Base-by-base conservation (phyloP, 2,329 filamentous ascomycete species). In the Nothophoma quercina region DNA sequence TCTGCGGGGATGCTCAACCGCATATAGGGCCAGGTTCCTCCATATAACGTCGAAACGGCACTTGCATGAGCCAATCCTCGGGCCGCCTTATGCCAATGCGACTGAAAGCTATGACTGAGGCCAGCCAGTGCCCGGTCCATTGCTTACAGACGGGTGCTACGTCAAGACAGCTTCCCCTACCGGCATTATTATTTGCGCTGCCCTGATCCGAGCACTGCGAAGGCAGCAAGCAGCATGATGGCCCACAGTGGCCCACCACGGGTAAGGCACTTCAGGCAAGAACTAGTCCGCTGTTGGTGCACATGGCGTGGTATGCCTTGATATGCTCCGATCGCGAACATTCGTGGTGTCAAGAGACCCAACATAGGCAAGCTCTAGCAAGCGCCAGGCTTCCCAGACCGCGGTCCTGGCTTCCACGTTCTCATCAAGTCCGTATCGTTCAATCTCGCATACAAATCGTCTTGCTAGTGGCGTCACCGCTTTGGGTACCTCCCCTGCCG, bases 1-100 rank as follows among this genome's bases (percentile, higher is more conserved):
- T 62, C 49, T 61, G 56, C 55, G 62, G 63, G 68, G 63, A 69
- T 65, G 62, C 54, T 65, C 60, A 72, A 68, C 63, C 70, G 71
- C 69, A 67, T 75, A 75, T 75, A 71, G 68, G 50, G n/a, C 67
- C 44, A 48, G 72, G 68, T 49, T 51, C 34, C 51, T 51, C 58
- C 65, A 65, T 71, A 70, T 63, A 62, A 52, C 65, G 67, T 71
- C 74, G 69, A 75, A 75, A 75, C 72, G 66, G 69, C 68, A 68
- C 68, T 61, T 64, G 73, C 70, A 71, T 72, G 70, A 71, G 71
- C 68, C 69, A 69, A 67, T 70, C 69, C 52, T 72, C 67, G 70
- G 60, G 64, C 67, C 63, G 60, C 57, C 58, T 65, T 16, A 68
- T 69, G 67, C 69, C 63, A 64, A 71, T 73, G 72, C 70, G 67